Evolutionary conservation across 1,139 yeast species (phyloP), one percentile per base, ranked within the genome.

Genomic region (Magnusiomyces magnusii): DNA sequence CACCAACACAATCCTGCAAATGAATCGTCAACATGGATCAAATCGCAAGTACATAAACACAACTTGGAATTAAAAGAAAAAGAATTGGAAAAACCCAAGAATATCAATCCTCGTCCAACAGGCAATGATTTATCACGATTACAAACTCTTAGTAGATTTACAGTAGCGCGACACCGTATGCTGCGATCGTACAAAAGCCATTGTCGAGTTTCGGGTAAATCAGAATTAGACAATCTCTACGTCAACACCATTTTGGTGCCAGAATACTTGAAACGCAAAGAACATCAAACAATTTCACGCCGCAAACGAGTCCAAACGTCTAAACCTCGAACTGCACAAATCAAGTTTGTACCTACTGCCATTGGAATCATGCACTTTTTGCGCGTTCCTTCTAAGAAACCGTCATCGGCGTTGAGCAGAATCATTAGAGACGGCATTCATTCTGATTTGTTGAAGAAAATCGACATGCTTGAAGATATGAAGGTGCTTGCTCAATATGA

Each of bases 321-420:
- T 9, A 27, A 42, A 15, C 60, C 58, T 2, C 55, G 47, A 36
- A 31, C 31, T 10, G 51, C 62, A 0, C 51, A 50, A 23, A 21
- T 59, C n/a, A 54, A 28, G n/a, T 57, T 53, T 51, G 55, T 52
- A 34, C 57, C 58, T 5, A 55, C 60, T 15, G 58, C 60, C 2
- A 28, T 57, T 10, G 60, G 62, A 28, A 36, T 56, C 15, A 51
- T 59, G 39, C 57, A 55, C 47, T 59, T 57, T 47, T 47, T 59
- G n/a, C 42, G 58, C 25, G 24, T 25, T 24, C 57, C 58, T 19
- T 28, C 47, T 24, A 49, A 54, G 23, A 21, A 28, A 19, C 56
- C 51, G 36, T 47, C 54, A 15, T 23, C 17, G 19, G 39, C 27
- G 10, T 41, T 58, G 34, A 9, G 56, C 23, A 25, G 55, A 27